Evolutionary conservation across 257 asterid genomes (phyloP), one percentile per base, ranked within the genome.

Genomic region (Catharanthus roseus): DNA sequence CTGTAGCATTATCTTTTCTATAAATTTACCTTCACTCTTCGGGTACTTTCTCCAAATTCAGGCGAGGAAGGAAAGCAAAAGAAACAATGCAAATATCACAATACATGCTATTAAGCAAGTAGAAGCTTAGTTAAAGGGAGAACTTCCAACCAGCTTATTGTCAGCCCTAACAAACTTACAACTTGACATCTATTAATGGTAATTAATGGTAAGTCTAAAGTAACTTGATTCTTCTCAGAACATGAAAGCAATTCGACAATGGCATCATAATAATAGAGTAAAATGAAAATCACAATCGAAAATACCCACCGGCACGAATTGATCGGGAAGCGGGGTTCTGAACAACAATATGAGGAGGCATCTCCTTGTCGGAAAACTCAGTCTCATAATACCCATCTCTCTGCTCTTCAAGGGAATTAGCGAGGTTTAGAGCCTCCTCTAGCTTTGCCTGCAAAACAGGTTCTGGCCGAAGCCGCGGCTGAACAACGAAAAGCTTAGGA

Each of bases 341-440:
- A 61, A 93, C 99, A 76, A 93, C 85, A 38, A 89, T 75, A 83
- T 89, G 97, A 71, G 90, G 96, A 18, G 96, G 96, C 78, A 72
- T 75, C 75, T 78, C 86, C 62, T 84, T 90, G 65, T 87, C 85
- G 57, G 81, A 78, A 68, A 86, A 88, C 72, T 86, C 87, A 31
- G 91, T 80, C 65, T 70, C 83, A 36, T 85, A 87, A 68, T 71
- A 72, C 47, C 90, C 96, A 80, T 91, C 88, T 31, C 96, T 86
- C 84, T 84, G 97, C 23, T 93, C 86, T 57, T 93, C 96, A 41
- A 93, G 95, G 4, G 99, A 93, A 76, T 88, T 89, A 41, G 99
- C 96, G 10, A 91, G 86, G 73, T 88, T 91, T 74, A 88, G 60
- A 33, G 97, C 99, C 75, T 93, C 97, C 49, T 85, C 83, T 15